Conservation (phyloP, 169 alveolate species). For the Plasmodium vinckei region DNA sequence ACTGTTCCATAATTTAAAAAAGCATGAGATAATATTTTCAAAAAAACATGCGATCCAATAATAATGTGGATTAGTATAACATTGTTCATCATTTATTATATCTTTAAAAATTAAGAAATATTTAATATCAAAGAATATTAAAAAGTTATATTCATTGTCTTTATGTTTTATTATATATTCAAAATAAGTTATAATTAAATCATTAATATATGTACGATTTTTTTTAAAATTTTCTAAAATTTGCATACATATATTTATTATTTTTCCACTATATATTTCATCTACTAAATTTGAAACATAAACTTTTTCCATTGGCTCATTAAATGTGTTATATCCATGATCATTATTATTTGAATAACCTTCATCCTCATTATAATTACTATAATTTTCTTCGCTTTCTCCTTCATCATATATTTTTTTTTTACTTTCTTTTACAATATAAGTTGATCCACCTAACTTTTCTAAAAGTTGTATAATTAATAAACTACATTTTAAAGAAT, state of each 20-base stretch:
- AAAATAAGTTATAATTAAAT: conserved; percentile 55
- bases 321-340: not conserved
- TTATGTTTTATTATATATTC: conserved; percentile 54
- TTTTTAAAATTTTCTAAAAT: conserved; percentile 53
- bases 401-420: conserved; percentile 12
- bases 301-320: conserved; percentile 32
- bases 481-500: conserved; percentile 50
- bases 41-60: conserved; percentile 47
- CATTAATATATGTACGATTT: conserved; percentile 39
- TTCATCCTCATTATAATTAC: conserved; percentile 8
- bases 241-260: conserved; percentile 61
- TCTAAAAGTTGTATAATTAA: conserved; percentile 15
- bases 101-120: conserved; percentile 45
- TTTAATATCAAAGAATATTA: conserved; percentile 50
- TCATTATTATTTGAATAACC: not conserved
- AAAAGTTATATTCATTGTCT: conserved; percentile 50
- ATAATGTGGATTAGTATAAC: conserved; percentile 33
- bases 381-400: not conserved
- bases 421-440: conserved; percentile 25
- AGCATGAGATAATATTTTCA: conserved; percentile 33
- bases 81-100: conserved; percentile 33
- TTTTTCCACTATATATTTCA: conserved; percentile 63
- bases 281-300: conserved; percentile 24
- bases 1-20: conserved; percentile 55
- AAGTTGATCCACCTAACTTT: conserved; percentile 68